Evolutionary conservation across 495 filamentous ascomycete genomes (phyloP).

Genomic region (Xylaria acuta): DNA sequence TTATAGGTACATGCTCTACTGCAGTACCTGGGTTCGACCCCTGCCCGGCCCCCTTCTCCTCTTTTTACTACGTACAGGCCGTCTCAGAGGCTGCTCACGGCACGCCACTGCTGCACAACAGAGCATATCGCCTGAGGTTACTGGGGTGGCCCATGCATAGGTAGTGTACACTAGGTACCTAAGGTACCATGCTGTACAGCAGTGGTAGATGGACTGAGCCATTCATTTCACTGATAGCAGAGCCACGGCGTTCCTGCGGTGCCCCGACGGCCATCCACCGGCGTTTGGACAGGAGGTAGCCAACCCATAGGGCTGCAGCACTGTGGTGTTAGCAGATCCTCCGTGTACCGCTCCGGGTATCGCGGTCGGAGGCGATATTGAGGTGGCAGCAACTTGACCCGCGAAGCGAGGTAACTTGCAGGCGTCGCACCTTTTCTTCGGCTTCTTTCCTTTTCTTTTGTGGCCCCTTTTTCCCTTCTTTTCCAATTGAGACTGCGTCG

Average conservation of each 20-base stretch:
- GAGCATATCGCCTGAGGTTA: slow-evolving; percentile 6
- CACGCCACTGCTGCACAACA: slow-evolving; percentile 23
- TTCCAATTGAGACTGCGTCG: not conserved
- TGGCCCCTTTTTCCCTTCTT: not conserved
- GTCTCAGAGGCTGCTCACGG: slow-evolving; percentile 13
- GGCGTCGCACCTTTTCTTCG: not conserved
- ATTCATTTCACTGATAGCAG: not conserved
- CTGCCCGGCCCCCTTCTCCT: slow-evolving; percentile 5
- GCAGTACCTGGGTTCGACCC: not conserved
- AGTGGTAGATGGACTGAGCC: not conserved
- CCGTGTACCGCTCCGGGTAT: slow-evolving; percentile 4
- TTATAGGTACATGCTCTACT: not conserved
- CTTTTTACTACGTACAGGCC: not conserved
- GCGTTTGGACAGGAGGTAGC: slow-evolving; percentile 3
- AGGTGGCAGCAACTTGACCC: not conserved
- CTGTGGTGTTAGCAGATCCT: not conserved
- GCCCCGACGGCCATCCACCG: not conserved
- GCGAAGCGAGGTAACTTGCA: not conserved
- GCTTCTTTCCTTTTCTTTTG: not conserved
- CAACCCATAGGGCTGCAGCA: slow-evolving; percentile 24
- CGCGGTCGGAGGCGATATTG: not conserved
- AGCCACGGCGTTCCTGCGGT: not conserved
- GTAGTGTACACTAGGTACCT: not conserved
- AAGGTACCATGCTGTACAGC: not conserved
- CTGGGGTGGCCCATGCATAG: not conserved